Evolutionary conservation across 2,329 filamentous ascomycete species (phyloP).

Genomic region (Lachnellula occidentalis): DNA sequence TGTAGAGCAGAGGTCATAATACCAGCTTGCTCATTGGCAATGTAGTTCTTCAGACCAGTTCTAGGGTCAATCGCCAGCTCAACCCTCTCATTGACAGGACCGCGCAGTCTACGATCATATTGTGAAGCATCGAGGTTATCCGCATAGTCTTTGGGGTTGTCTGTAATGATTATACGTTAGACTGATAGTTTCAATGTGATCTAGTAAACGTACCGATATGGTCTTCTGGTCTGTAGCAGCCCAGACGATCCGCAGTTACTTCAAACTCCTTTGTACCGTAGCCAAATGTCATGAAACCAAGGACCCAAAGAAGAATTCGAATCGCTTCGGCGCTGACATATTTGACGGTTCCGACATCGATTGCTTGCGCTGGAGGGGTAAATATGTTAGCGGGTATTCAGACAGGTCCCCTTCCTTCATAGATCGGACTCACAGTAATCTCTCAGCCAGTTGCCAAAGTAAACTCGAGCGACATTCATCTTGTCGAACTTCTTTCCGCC

Average conservation of each 20-base stretch:
- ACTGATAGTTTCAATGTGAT: not conserved
- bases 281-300: conserved; percentile 86
- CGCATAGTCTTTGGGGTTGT: conserved; percentile 76
- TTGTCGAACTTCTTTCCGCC: conserved; percentile 80
- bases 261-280: conserved; percentile 82
- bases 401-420: not conserved
- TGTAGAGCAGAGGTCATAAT: conserved; percentile 80
- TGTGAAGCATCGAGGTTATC: conserved; percentile 80
- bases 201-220: conserved; percentile 49
- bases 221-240: conserved; percentile 76
- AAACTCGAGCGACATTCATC: conserved; percentile 80
- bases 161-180: conserved; percentile 27
- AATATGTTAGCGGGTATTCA: conserved; percentile 9
- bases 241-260: conserved; percentile 71
- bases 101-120: conserved; percentile 76
- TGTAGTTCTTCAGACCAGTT: conserved; percentile 87
- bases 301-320: conserved; percentile 78
- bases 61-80: conserved; percentile 75
- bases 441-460: conserved; percentile 93
- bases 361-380: conserved; percentile 59
- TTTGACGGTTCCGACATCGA: conserved; percentile 90
- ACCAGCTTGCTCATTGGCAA: conserved; percentile 72
- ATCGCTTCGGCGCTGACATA: conserved; percentile 87
- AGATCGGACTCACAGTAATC: conserved; percentile 59
- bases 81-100: conserved; percentile 69